Evolutionary conservation across 2,329 filamentous ascomycete genomes (phyloP).

Genomic region (Plectosphaerella sp.): DNA sequence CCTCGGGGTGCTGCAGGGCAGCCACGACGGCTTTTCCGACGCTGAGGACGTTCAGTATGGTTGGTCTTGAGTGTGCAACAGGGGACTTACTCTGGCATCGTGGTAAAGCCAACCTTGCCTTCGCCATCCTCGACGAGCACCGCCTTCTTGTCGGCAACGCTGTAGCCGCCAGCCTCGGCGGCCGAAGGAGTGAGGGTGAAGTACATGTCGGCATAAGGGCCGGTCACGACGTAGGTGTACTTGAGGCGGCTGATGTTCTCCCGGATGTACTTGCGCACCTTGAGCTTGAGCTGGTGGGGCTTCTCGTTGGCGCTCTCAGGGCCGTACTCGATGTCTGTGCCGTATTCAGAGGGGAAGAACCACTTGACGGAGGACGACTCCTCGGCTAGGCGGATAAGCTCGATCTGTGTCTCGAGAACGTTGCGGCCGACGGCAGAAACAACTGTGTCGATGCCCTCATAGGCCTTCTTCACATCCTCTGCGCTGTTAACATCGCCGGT

Average conservation of each 20-base stretch:
- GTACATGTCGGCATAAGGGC: conserved; percentile 64
- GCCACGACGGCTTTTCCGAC: conserved; percentile 64
- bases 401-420: conserved; percentile 56
- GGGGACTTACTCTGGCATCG: conserved; percentile 58
- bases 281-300: conserved; percentile 66
- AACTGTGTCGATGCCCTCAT: conserved; percentile 59
- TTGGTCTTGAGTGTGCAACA: background rate
- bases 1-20: conserved; percentile 52
- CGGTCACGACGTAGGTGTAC: conserved; percentile 66
- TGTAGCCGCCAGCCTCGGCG: conserved; percentile 50
- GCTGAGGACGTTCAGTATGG: conserved; percentile 27
- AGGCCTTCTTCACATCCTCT: conserved; percentile 47
- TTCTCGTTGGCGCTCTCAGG: conserved; percentile 54
- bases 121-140: conserved; percentile 58
- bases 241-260: conserved; percentile 48
- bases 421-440: conserved; percentile 60
- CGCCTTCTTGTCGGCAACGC: conserved; percentile 52
- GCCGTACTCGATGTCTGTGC: conserved; percentile 60
- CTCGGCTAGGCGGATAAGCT: conserved; percentile 57
- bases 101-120: conserved; percentile 62
- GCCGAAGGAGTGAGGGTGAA: conserved; percentile 34
- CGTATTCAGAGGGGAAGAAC: conserved; percentile 67
- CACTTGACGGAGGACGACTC: conserved; percentile 47
- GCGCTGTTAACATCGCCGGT: conserved; percentile 30
- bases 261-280: conserved; percentile 58